phyloP scores from a whole-genome alignment of 495 filamentous ascomycete genomes.

The Daldinia decipiens region DNA sequence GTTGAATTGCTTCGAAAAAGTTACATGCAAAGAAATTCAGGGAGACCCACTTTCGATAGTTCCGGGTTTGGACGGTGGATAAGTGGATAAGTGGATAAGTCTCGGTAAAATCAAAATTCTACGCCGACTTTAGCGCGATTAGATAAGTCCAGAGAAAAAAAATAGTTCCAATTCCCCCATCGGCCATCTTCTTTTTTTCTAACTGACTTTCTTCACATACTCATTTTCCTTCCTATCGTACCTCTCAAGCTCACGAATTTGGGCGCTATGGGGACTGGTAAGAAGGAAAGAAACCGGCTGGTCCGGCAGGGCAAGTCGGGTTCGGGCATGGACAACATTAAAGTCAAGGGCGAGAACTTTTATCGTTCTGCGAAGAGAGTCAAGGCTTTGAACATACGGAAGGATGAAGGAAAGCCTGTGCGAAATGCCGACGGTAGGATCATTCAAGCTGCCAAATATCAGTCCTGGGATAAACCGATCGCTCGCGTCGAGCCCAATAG shows the following conservation, averaged over 20 bases:
- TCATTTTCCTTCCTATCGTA: slow-evolving; percentile 28
- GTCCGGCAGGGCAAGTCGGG: slow-evolving; percentile 79
- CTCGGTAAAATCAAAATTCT: slow-evolving; percentile 12
- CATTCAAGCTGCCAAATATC: slow-evolving; percentile 84
- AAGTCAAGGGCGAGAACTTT: slow-evolving; percentile 95
- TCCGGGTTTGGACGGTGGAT: no score
- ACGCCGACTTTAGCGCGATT: slow-evolving; percentile 2
- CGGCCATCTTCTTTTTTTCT: slow-evolving; percentile 35
- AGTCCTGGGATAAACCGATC: slow-evolving; percentile 74
- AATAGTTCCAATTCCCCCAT: slow-evolving; percentile 35
- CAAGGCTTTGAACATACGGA: slow-evolving; percentile 86
- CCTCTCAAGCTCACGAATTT: slow-evolving; percentile 40
- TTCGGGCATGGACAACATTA: slow-evolving; percentile 91
- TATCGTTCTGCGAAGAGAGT: slow-evolving; percentile 90
- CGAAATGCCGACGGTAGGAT: slow-evolving; percentile 79
- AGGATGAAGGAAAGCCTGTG: slow-evolving; percentile 73
- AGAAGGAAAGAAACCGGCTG: slow-evolving; percentile 89
- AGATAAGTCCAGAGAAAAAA: slow-evolving; percentile 19
- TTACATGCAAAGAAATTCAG: slow-evolving; percentile 29
- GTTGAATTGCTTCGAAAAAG: slow-evolving; percentile 19
- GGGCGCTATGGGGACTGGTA: slow-evolving; percentile 84
- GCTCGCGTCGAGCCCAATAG: slow-evolving; percentile 94
- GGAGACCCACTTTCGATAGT: slow-evolving; percentile 26
- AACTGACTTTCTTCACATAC: neutral
- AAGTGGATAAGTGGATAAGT: neutral